These are phyloP conservation scores for Baorangia bicolor DNA, from an alignment of 768 basidiomycete genomes.

Conservation along the genomic window DNA sequence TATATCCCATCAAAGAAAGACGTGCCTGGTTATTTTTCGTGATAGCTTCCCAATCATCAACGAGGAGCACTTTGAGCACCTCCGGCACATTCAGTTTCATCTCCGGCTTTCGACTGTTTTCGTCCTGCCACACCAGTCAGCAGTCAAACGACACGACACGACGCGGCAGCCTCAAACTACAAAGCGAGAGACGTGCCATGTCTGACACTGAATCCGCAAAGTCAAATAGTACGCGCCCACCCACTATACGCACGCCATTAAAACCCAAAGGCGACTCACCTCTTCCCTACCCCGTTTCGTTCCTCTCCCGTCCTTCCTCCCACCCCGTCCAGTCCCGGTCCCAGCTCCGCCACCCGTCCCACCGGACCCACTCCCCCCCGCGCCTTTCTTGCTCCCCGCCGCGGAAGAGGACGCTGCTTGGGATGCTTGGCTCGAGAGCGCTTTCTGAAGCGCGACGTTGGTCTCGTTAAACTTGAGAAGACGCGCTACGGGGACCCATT, in stretches of 20 bases:
- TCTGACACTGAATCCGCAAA: neutral
- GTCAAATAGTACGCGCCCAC: neutral
- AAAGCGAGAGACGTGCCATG: neutral
- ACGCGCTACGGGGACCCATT: constrained; percentile 79
- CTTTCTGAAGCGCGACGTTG: constrained; percentile 77
- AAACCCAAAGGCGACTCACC: constrained; percentile 37
- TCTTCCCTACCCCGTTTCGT: constrained; percentile 76
- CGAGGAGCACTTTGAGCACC: constrained; percentile 80
- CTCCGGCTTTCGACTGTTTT: constrained; percentile 76
- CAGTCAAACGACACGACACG: neutral
- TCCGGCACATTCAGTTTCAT: constrained; percentile 92
- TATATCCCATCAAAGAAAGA: neutral
- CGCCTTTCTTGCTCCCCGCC: constrained; percentile 28
- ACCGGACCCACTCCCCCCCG: constrained; percentile 23
- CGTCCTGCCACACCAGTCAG: constrained; percentile 50
- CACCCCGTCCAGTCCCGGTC: constrained; percentile 30
- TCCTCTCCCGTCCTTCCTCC: constrained; percentile 63
- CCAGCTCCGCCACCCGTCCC: constrained; percentile 25
- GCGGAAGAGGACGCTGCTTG: constrained; percentile 41
- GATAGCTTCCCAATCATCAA: constrained; percentile 97
- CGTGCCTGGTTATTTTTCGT: constrained; percentile 90
- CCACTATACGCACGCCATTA: neutral
- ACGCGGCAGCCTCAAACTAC: no score
- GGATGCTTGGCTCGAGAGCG: constrained; percentile 47
- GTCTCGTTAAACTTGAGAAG: constrained; percentile 83